A percentile compares a stretch with the other conserved stretches of the same genome.
These are phyloP conservation scores for Apiotrichum mycotoxinovorans DNA, from an alignment of 1,284 basidiomycete species.

Conservation along the genomic window DNA sequence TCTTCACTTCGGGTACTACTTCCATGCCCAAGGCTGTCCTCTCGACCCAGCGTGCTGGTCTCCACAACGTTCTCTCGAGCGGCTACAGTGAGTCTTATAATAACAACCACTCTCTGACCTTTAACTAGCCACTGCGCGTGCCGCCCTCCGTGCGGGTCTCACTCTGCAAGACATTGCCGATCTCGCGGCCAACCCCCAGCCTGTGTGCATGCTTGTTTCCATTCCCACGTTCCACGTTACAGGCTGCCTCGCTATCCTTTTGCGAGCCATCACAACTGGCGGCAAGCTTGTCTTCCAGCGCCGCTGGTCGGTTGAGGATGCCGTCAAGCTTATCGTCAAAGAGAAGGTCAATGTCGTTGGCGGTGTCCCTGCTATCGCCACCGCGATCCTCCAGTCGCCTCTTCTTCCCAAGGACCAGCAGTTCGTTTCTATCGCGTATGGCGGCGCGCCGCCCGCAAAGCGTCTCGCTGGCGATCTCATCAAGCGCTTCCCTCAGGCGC, in stretches of 20 bases:
- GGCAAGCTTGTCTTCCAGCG: slow-evolving; percentile 38
- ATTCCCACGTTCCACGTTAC: slow-evolving; percentile 48
- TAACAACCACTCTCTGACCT: neutral
- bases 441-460: slow-evolving; percentile 41
- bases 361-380: slow-evolving; percentile 42
- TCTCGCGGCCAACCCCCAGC: neutral
- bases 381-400: slow-evolving; percentile 34
- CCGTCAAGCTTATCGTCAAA: slow-evolving; percentile 29
- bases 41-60: slow-evolving; percentile 1
- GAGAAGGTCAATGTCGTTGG: slow-evolving; percentile 42
- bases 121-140: slow-evolving; percentile 14
- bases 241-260: slow-evolving; percentile 40
- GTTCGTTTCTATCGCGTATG: slow-evolving; percentile 40
- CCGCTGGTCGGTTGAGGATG: slow-evolving; percentile 34
- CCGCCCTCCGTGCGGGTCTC: slow-evolving; percentile 30
- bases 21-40: slow-evolving; percentile 7
- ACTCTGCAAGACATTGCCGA: neutral
- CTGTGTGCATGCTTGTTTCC: slow-evolving; percentile 21
- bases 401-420: slow-evolving; percentile 24
- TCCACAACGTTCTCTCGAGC: slow-evolving; percentile 5
- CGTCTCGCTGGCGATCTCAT: slow-evolving; percentile 34
- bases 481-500: slow-evolving; percentile 32
- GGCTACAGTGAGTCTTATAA: neutral
- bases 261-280: slow-evolving; percentile 34
- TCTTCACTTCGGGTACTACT: slow-evolving; percentile 30